A percentile compares a stretch with the other conserved stretches of the same genome.
These are phyloP conservation scores for Xylona heveae DNA, from an alignment of 495 filamentous ascomycete genomes.

Conservation along the genomic window DNA sequence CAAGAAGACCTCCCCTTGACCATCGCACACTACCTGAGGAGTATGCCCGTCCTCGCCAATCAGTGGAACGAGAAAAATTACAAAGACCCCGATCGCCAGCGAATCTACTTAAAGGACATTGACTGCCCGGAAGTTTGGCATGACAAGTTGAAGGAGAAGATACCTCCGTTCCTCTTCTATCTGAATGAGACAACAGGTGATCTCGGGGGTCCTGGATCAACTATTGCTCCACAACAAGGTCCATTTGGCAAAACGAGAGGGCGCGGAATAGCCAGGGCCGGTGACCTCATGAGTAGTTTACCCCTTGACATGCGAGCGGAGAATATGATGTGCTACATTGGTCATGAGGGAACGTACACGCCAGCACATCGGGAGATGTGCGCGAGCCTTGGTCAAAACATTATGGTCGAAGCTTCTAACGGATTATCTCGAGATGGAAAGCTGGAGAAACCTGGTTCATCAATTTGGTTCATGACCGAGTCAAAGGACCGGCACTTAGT, in stretches of 20 bases:
- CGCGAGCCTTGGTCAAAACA: constrained; percentile 82
- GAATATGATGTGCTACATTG: constrained; percentile 96
- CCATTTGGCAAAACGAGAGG: constrained; percentile 16
- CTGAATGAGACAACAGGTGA: constrained; percentile 55
- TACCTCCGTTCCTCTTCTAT: constrained; percentile 67
- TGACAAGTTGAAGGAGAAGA: constrained; percentile 47
- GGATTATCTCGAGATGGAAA: constrained; percentile 33
- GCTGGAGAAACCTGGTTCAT: constrained; percentile 57
- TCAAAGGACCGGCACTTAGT: constrained; percentile 71
- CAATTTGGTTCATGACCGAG: constrained; percentile 97
- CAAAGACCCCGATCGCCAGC: constrained; percentile 47
- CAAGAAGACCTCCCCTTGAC: constrained; percentile 55
- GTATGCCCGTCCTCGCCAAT: constrained; percentile 53
- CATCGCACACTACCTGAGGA: constrained; percentile 70
- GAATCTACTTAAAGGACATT: constrained; percentile 88
- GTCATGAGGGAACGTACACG: constrained; percentile 93
- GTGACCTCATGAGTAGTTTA: constrained; percentile 89
- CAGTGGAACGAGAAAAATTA: constrained; percentile 50
- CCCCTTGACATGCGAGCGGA: constrained; percentile 68
- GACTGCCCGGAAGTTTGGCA: constrained; percentile 78
- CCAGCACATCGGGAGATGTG: constrained; percentile 97
- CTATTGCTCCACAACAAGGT: constrained; percentile 13
- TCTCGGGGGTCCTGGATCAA: constrained; percentile 24
- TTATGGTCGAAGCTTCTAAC: constrained; percentile 81
- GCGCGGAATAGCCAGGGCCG: constrained; percentile 36